Base-by-base conservation (phyloP, 148 eudicot genomes). In the Diospyros lotus region DNA sequence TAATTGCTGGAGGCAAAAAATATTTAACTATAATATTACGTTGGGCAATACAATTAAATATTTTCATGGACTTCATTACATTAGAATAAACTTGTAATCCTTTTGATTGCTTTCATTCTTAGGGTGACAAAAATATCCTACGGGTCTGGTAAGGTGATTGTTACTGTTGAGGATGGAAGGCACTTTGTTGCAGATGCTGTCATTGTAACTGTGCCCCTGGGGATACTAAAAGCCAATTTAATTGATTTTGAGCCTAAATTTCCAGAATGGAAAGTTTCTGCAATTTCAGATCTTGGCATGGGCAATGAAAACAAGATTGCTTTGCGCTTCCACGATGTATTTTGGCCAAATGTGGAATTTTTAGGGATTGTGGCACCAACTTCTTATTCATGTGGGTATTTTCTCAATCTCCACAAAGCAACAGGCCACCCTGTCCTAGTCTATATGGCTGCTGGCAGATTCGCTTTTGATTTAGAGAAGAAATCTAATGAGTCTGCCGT, bases 291-390 rank as follows among this genome's bases (percentile, higher is more conserved):
- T 79, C 93, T 96, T 64, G 99, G 99, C 10, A 82, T 96, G 77
- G 99, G 99, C 68, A 93, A 88, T 74, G 99, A 96, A 82, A 96
- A 93, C 78, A 96, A 96, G 85, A 88, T 96, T 80, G 99, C 99
- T 15, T 68, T 96, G 78, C 83, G 73, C 80, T 93, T 96, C 84
- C 78, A 89, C 56, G 73, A 82, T 6, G 97, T 88, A 28, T 96
- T 96, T 76, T 96, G 99, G 99, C 99, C 99, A 1, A 90, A 91
- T 76, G 88, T 86, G 58, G 99, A 96, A 69, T 65, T 88, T 63
- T 76, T 96, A 73, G 99, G 99, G 55, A 85, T 87, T 78, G 99
- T 87, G 48, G 95, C 98, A 28, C 90, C 89, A 68, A 88, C 89
- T 75, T 96, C 99, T 51, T 93, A 87, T 81, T 68, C 93, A 1